Evolutionary conservation across 208 protist genomes (phyloP), one percentile per base, ranked within the genome.

Genomic region (Blechomonas ayalai): DNA sequence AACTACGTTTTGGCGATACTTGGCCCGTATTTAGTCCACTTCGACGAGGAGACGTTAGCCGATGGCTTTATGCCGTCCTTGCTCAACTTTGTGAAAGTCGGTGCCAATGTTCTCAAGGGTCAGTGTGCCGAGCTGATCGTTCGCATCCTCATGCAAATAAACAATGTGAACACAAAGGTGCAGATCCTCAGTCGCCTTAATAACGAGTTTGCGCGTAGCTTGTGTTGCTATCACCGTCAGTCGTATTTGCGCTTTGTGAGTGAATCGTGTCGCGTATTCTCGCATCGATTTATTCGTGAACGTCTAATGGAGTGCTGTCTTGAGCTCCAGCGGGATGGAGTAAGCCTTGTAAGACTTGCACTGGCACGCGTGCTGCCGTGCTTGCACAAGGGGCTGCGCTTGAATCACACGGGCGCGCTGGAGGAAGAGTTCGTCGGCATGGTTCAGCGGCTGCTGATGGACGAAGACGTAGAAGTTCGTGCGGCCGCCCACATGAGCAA

Each of bases 121-220:
- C 46, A 66, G 3, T 92, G 82, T 51, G 82, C 81, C 12, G 48
- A 50, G 20, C 47, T 88, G 15, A 52, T 85, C 13, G 55, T 82
- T 38, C 64, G 73, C 29, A 79, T 91, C 16, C 50, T 39, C 29
- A 37, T 61, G 24, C 41, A 28, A n/a, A 36, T 68, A 5, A 57
- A 56, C 4, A 82, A 64, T 26, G 53, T 70, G 2, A 68, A 61
- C 19, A 55, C 36, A 20, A 68, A 82, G 38, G 84, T 87, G 12
- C 67, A 87, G 27, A 46, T 95, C n/a, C 78, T 95, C 31, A 78
- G 64, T 37, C 73, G 73, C 12, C 54, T 95, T 15, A 88, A 82
- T 59, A 78, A 67, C 48, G 88, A 95, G 26, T 95, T 90, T 46
- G 88, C 67, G 1, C 57, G 71, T 23, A 72, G 77, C 46, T 38